Evolutionary conservation across 768 basidiomycete genomes (phyloP), one percentile per base, ranked within the genome.

Genomic region (Boletus vermiculosoides): DNA sequence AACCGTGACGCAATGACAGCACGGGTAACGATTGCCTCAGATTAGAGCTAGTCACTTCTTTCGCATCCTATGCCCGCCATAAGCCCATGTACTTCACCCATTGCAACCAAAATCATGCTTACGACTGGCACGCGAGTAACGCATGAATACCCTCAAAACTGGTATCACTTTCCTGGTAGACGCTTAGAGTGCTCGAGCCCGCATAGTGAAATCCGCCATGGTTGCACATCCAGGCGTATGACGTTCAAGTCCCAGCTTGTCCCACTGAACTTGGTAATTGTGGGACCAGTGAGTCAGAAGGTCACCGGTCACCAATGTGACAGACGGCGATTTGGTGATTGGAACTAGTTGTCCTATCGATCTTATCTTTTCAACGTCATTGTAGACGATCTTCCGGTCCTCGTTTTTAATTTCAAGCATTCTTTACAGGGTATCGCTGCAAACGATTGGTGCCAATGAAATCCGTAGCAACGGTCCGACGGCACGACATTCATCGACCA

Each of bases 1-100:
- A 37, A 57, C 37, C 18, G 22, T n/a, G 28, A 56, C 55, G 9
- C 28, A 34, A 37, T 51, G 0, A 13, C 47, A 80, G 78, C 80
- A 40, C 79, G 80, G 62, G 61, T 80, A 63, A 79, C 77, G 22
- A 75, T 71, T 28, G 71, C 69, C 56, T 69, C 77, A 13, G 78
- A 78, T 45, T 76, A 75, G 65, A 71, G 59, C 37, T 65, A 55
- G 37, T 52, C 36, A 44, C 36, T 50, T 63, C 45, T 62, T 56
- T 58, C 42, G 55, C 60, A 52, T 69, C 46, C 25, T 69, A 70
- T 65, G 61, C 61, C 47, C 48, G 53, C 52, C 62, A 64, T 57
- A 64, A 69, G 71, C 66, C 62, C 68, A 72, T 77, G 77, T 77
- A 78, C 48, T 65, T 59, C 63, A 55, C 62, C 40, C 63, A 62